Evolutionary conservation across 257 asterid genomes (phyloP).

Genomic region (Solanum megistacrolobum): DNA sequence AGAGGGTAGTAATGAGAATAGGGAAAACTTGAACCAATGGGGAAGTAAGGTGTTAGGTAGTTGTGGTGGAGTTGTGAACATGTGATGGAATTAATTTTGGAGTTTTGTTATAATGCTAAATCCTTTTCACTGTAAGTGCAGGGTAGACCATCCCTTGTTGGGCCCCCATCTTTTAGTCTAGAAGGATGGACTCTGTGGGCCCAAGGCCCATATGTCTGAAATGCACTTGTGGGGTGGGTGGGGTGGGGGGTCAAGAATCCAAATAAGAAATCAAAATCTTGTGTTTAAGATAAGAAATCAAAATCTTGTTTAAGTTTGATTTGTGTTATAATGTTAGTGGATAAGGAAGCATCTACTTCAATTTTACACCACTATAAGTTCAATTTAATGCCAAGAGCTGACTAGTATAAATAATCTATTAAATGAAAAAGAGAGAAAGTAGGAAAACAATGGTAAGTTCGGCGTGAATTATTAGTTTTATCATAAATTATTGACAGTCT

Average conservation of each 20-base stretch:
- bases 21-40: slow-evolving; percentile 2
- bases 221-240: background rate
- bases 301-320: background rate
- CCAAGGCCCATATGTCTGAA: background rate
- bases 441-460: background rate
- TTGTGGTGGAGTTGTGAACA: slow-evolving; percentile 1
- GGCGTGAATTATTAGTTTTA: no score
- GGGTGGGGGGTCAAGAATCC: background rate
- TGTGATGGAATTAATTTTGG: background rate
- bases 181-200: background rate
- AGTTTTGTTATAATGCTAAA: background rate
- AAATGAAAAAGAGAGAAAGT: background rate
- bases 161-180: background rate
- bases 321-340: background rate
- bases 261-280: background rate
- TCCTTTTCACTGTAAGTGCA: background rate
- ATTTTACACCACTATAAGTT: background rate
- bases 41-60: background rate
- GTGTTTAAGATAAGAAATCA: background rate
- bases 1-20: background rate
- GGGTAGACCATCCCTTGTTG: background rate
- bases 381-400: background rate
- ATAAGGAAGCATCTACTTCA: background rate
- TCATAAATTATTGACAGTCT: no score
- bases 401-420: background rate